These are phyloP conservation scores for Ammopiptanthus mongolicus DNA, from an alignment of 306 rosid species.

Conservation along the genomic window DNA sequence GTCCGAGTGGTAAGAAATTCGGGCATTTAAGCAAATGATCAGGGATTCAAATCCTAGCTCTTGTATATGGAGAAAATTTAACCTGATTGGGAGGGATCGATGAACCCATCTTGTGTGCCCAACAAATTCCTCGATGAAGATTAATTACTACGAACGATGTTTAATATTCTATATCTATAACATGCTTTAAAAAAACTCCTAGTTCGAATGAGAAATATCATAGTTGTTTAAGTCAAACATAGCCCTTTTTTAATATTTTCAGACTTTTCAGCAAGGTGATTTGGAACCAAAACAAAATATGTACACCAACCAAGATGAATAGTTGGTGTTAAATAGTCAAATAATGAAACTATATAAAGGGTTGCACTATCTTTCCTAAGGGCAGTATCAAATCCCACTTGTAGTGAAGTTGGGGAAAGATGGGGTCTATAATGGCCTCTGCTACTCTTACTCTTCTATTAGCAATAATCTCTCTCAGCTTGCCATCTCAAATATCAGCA, in stretches of 20 bases:
- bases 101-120: no score
- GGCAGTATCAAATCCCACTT: constrained; percentile 27
- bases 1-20: no score
- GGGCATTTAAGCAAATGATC: no score
- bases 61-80: no score
- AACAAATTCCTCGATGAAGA: no score
- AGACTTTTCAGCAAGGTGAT: not conserved
- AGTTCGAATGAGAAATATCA: no score
- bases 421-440: constrained; percentile 49
- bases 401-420: constrained; percentile 16
- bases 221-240: not conserved
- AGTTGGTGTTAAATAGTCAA: constrained; percentile 15
- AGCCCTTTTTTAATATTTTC: not conserved
- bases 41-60: no score
- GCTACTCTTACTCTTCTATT: constrained; percentile 35
- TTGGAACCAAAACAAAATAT: not conserved
- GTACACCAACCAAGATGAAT: constrained; percentile 8
- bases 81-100: no score
- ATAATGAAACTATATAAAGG: constrained; percentile 52
- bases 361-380: not conserved
- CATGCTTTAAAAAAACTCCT: no score
- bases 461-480: constrained; percentile 34
- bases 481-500: constrained; percentile 19
- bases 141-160: no score
- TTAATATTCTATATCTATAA: no score